phyloP scores from a whole-genome alignment of 805 yeast species.

The Sugiyamaella boreocaroliniensis region DNA sequence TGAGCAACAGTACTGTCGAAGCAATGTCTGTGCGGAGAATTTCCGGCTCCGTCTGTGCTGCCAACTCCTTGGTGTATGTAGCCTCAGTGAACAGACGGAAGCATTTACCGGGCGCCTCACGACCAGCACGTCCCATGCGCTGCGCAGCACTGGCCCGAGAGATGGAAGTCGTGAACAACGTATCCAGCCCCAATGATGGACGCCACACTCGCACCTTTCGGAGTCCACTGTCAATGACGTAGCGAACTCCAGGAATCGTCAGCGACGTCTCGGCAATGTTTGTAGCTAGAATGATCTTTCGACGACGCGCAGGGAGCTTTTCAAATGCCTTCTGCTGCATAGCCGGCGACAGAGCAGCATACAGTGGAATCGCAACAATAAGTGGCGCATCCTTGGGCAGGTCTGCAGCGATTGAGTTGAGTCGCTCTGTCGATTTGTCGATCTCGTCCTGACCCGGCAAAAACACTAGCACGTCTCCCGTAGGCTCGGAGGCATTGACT shows the following conservation, averaged over 20 bases:
- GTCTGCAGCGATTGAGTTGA: slow-evolving; percentile 51
- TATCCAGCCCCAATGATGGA: slow-evolving; percentile 86
- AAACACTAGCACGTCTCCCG: slow-evolving; percentile 89
- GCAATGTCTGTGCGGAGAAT: slow-evolving; percentile 81
- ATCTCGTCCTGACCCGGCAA: slow-evolving; percentile 97
- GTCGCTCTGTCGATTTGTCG: slow-evolving; percentile 66
- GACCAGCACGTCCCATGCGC: slow-evolving; percentile 98
- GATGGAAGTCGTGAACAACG: slow-evolving; percentile 83
- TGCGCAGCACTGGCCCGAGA: slow-evolving; percentile 93
- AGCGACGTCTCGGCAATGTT: slow-evolving; percentile 97
- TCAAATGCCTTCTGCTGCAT: slow-evolving; percentile 78
- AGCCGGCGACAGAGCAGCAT: slow-evolving; percentile 86
- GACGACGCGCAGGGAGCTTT: slow-evolving; percentile 52
- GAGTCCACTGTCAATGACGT: slow-evolving; percentile 87
- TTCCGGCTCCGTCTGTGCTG: slow-evolving; percentile 86
- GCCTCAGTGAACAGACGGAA: slow-evolving; percentile 74
- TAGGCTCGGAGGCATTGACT: slow-evolving; percentile 68
- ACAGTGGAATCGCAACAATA: slow-evolving; percentile 73
- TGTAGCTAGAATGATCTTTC: slow-evolving; percentile 87
- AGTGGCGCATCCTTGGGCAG: slow-evolving; percentile 70
- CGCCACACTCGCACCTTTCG: slow-evolving; percentile 94
- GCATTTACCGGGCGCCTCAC: slow-evolving; percentile 90
- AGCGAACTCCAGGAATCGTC: slow-evolving; percentile 89
- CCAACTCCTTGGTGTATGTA: slow-evolving; percentile 50
- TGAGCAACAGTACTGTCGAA: slow-evolving; percentile 75